Evolutionary conservation across 148 eudicot genomes (phyloP), one percentile per base, ranked within the genome.

Genomic region (Camellia sinensis): DNA sequence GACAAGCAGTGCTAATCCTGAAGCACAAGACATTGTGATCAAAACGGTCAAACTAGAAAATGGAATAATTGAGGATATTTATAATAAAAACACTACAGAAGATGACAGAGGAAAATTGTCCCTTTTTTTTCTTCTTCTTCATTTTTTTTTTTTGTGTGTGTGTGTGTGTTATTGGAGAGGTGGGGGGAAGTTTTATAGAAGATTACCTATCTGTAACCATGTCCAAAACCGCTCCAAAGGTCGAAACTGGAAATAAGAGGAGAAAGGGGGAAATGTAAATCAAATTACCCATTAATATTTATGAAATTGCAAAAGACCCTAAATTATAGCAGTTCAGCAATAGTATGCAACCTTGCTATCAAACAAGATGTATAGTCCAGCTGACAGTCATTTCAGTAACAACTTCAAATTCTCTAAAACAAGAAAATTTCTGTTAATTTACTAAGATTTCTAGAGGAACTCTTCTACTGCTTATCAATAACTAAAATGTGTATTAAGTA

Each of bases 1-100:
- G 89, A 83, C 99, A 96, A 69, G 99, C 99, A 69, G 98, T 96
- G 81, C 99, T 96, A 75, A 95, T 92, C 93, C 98, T 95, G 97
- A 60, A 79, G 82, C 40, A 67, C 21, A 79, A 76, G 17, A 66
- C 60, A 76, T 11, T 46, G 29, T 79, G 59, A 6, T 29, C 80
- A 77, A 53, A 13, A 61, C 18, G 5, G 48, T 14, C 40, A 56
- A 15, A 4, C 64, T 68, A 73, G 52, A 74, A 46, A 71, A 6
- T 41, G 15, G 75, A 62, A 52, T 7, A 41, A 63, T 22, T 56
- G 21, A 59, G 17, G 22, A 60, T n/a, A 80, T 44, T 17, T 8
- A 57, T 3, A 40, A 59, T 0, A 37, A 59, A 59, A 57, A 40
- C 50, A 67, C 71, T 40, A 67, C 71, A 67, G 8, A 41, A 67